Percentiles rank a stretch among this genome's conserved stretches.
These are phyloP conservation scores for Malassezia psittaci DNA, from an alignment of 1,284 basidiomycete genomes.

Conservation along the genomic window DNA sequence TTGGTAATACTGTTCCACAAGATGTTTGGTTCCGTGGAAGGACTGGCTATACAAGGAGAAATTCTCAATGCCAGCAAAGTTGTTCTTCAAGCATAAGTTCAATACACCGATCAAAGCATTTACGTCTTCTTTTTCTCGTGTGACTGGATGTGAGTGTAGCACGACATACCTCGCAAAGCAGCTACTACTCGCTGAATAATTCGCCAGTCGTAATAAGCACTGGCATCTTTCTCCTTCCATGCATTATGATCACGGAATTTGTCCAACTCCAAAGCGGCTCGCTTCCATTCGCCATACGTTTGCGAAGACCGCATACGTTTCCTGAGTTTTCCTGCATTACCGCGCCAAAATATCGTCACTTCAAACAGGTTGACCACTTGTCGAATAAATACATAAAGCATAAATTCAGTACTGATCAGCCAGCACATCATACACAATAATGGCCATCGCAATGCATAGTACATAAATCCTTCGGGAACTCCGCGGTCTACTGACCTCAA, in stretches of 20 bases:
- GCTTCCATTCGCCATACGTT: constrained; percentile 71
- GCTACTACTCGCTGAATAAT: constrained; percentile 40
- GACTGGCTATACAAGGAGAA: constrained; percentile 78
- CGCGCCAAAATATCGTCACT: constrained; percentile 58
- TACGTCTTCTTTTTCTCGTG: constrained; percentile 60
- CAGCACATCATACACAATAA: constrained; percentile 63
- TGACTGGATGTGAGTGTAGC: not conserved
- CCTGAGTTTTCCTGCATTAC: constrained; percentile 67
- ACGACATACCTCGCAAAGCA: constrained; percentile 20
- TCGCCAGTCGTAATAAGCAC: constrained; percentile 45
- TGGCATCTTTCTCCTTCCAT: constrained; percentile 40
- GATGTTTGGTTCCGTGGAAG: constrained; percentile 49
- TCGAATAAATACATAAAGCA: constrained; percentile 69
- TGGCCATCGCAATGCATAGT: constrained; percentile 34
- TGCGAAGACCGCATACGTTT: constrained; percentile 63
- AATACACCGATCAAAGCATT: constrained; percentile 72
- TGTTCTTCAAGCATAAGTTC: constrained; percentile 79
- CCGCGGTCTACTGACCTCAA: constrained; percentile 24
- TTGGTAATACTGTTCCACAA: constrained; percentile 34
- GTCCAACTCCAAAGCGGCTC: constrained; percentile 68
- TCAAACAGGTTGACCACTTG: constrained; percentile 60
- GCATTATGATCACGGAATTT: constrained; percentile 46
- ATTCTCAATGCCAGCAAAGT: constrained; percentile 91
- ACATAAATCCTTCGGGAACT: constrained; percentile 38
- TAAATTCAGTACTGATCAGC: constrained; percentile 75